Evolutionary conservation across 176 grass and related monocot species (phyloP).

Genomic region (Paspalum vaginatum): DNA sequence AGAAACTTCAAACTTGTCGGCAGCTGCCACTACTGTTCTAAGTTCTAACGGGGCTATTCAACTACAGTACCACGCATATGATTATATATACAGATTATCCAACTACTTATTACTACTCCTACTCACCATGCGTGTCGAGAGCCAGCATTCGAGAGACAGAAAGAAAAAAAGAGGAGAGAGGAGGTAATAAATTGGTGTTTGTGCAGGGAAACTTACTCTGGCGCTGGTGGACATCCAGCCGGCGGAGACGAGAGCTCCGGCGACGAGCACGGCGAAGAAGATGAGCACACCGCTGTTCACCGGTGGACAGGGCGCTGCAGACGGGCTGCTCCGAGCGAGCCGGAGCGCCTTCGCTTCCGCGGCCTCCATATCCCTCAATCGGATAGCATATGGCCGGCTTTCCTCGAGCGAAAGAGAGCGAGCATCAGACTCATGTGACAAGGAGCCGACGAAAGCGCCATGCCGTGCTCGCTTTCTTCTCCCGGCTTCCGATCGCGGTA

Average conservation of each 20-base stretch:
- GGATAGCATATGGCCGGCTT: not conserved
- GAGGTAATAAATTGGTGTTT: not conserved
- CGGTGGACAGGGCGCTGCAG: not conserved
- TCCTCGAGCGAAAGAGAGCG: not conserved
- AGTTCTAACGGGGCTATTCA: not conserved
- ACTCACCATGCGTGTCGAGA: not conserved
- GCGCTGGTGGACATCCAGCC: conserved; percentile 44
- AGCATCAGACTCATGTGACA: not conserved
- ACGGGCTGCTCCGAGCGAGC: conserved; percentile 34
- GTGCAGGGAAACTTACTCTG: conserved; percentile 30
- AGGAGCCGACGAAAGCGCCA: not conserved
- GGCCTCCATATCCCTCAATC: conserved; percentile 25
- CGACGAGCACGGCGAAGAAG: conserved; percentile 46
- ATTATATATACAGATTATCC: conserved; percentile 2
- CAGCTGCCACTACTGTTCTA: not conserved
- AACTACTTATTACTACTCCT: not conserved
- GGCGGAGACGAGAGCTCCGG: conserved; percentile 50
- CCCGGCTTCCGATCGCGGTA: not conserved
- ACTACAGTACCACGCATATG: not conserved
- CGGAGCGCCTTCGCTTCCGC: conserved; percentile 10
- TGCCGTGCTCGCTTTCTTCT: not conserved
- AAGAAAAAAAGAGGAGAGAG: not conserved
- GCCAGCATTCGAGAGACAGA: not conserved
- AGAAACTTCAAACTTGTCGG: not conserved
- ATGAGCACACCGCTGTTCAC: conserved; percentile 36